Base-by-base conservation (phyloP, 768 basidiomycete species). In the Mrakia hoshinonis region DNA sequence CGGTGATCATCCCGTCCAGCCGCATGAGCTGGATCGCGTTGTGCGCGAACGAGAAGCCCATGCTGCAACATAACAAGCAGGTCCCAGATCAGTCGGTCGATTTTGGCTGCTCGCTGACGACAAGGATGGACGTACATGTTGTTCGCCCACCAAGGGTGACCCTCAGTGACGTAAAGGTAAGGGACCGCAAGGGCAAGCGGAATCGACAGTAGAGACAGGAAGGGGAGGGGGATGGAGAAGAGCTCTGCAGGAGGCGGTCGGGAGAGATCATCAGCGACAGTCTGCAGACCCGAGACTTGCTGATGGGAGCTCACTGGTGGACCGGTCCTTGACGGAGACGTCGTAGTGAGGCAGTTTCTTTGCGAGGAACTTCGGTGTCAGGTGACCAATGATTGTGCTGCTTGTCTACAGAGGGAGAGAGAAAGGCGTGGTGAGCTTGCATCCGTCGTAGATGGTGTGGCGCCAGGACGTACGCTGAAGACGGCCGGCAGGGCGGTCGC, bases 1-100 rank as follows among this genome's bases (percentile, higher is more conserved):
- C 95, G 20, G 95, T 96, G 76, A 83, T 80, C 83, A 97, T 95
- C 11, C 90, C 90, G 79, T 98, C 95, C 39, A 97, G 79, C 78
- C 87, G 89, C 75, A 97, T 82, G 72, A 93, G 78, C 47, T 86
- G 83, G 65, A 97, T 81, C 4, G 91, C 88, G 74, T 88, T 90
- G 78, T 89, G 86, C 31, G 88, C 85, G 77, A 95, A 90, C 1
- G 91, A 90, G 64, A 96, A 78, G 0, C 83, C 84, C 52, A 86
- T 48, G 43, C 39, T 63, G 48, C 15, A 22, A 36, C 9, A 38
- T 24, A 13, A 6, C 26, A 54, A 51, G 11, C n/a, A 51, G 38
- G 3, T 20, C 46, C 20, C 26, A 39, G 39, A 24, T 26, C 38
- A 26, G 62, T 39, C 9, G n/a, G n/a, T n/a, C 36, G 20, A 9